Evolutionary conservation across 2,329 filamentous ascomycete genomes (phyloP).

Genomic region (Paradendryphiella salina): DNA sequence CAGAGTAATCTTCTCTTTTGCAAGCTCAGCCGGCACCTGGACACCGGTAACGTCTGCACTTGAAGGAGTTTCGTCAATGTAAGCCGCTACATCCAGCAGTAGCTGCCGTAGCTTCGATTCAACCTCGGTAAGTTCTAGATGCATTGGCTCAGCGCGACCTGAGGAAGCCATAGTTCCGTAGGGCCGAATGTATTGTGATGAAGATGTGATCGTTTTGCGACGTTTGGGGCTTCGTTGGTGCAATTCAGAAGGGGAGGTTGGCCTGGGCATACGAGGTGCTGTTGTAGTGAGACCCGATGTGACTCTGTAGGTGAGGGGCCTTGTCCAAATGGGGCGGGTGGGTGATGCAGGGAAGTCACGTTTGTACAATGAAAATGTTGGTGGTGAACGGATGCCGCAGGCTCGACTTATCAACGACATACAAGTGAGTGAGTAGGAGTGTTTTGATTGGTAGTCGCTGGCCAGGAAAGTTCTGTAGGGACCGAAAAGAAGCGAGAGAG

Average conservation of each 20-base stretch:
- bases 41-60: constrained; percentile 36
- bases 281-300: constrained; percentile 3
- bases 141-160: constrained; percentile 18
- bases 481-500: constrained; percentile 1
- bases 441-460: neutral
- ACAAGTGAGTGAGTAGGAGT: constrained; percentile 28
- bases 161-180: constrained; percentile 37
- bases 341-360: constrained; percentile 21
- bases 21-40: constrained; percentile 51
- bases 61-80: constrained; percentile 57
- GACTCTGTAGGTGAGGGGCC: neutral
- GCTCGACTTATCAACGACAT: constrained; percentile 38
- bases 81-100: constrained; percentile 77
- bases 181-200: constrained; percentile 28
- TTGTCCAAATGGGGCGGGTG: neutral
- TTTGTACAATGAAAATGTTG: constrained; percentile 29
- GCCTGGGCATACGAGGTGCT: constrained; percentile 39
- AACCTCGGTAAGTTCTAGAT: constrained; percentile 65
- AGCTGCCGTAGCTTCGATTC: constrained; percentile 75
- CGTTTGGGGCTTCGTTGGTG: constrained; percentile 40
- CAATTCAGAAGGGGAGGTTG: constrained; percentile 19
- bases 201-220: constrained; percentile 28
- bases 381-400: constrained; percentile 35
- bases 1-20: constrained; percentile 57
- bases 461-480: neutral